Base-by-base conservation (phyloP, 768 basidiomycete genomes). In the Tulasnella sp. region DNA sequence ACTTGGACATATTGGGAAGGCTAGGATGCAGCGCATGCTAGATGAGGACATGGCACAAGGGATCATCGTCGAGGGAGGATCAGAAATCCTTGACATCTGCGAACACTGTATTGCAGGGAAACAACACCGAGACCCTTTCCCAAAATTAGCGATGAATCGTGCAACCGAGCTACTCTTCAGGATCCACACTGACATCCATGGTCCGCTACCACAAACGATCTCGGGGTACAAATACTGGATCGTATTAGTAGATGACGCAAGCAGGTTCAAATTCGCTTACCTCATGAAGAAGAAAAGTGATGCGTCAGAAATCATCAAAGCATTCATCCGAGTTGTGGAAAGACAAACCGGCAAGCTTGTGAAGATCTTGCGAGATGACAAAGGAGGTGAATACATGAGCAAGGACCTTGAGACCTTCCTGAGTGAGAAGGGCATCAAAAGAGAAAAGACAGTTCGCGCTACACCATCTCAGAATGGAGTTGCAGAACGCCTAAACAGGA, bases 281-380 rank as follows among this genome's bases (percentile, higher is more conserved):
- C 79, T 48, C 12, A 34, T 80, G 37, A 74, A 42, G 7, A 50
- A 24, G 42, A 80, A 80, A 37, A 76, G 72, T 58, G 41, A 76
- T 11, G 14, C 77, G 14, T 16, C 72, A 9, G 79, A n/a, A 18
- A 48, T 83, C 1, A 85, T 88, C 83, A 84, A 86, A 80, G 20
- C 28, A 4, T 88, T 80, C 85, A 87, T 87, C 80, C 85, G 85
- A 1, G 82, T 78, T 54, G 86, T 84, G 3, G 86, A 87, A 82
- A 85, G 75, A 20, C 83, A 83, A 44, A 83, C 82, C 28, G 86
- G 83, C 0, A 54, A 34, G 7, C 82, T 80, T 24, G 82, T 87
- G 54, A 83, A 83, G 75, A 76, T 74, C 3, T 72, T 87, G 41
- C 83, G 84, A 31, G 83, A 85, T 76, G 86, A 88, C 83, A 85